These are phyloP conservation scores for Zygoascus flipseniorum DNA, from an alignment of 805 yeast species.

Conservation along the genomic window DNA sequence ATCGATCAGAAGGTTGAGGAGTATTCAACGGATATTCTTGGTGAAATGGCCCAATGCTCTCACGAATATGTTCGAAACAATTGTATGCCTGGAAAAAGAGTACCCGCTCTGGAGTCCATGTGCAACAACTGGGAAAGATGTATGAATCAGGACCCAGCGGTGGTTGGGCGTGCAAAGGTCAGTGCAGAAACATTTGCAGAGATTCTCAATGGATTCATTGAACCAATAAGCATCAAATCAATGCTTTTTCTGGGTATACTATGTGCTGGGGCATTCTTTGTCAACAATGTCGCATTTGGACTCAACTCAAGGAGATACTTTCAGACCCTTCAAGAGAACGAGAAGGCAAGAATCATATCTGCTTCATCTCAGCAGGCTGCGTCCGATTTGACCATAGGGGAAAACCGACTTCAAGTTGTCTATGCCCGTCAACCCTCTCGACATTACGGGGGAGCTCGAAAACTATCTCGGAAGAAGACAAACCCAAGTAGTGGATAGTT, in stretches of 20 bases:
- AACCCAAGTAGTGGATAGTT: neutral
- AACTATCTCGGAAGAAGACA: neutral
- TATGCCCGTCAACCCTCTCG: neutral
- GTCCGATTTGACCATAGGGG: neutral
- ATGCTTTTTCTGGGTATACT: slow-evolving; percentile 31
- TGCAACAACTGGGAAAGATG: slow-evolving; percentile 77
- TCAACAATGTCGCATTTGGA: slow-evolving; percentile 24
- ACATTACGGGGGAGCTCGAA: neutral
- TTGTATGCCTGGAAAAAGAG: slow-evolving; percentile 55
- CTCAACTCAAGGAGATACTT: neutral
- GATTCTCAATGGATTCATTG: slow-evolving; percentile 66
- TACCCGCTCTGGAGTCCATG: slow-evolving; percentile 62
- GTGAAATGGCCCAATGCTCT: slow-evolving; percentile 61
- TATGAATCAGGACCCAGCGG: slow-evolving; percentile 68
- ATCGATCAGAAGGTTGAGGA: slow-evolving; percentile 61
- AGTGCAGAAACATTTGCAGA: slow-evolving; percentile 81
- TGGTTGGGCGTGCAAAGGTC: slow-evolving; percentile 56
- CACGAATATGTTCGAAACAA: slow-evolving; percentile 62
- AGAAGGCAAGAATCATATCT: neutral
- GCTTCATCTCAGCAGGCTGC: neutral
- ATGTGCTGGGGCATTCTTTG: slow-evolving; percentile 23
- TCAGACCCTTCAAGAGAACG: neutral
- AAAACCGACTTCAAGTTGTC: neutral
- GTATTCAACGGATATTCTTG: slow-evolving; percentile 49
- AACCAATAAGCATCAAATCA: slow-evolving; percentile 63